A percentile compares a stretch with the other conserved stretches of the same genome.
Evolutionary conservation across 2,329 filamentous ascomycete species (phyloP).

Genomic region (Polychaeton citri): DNA sequence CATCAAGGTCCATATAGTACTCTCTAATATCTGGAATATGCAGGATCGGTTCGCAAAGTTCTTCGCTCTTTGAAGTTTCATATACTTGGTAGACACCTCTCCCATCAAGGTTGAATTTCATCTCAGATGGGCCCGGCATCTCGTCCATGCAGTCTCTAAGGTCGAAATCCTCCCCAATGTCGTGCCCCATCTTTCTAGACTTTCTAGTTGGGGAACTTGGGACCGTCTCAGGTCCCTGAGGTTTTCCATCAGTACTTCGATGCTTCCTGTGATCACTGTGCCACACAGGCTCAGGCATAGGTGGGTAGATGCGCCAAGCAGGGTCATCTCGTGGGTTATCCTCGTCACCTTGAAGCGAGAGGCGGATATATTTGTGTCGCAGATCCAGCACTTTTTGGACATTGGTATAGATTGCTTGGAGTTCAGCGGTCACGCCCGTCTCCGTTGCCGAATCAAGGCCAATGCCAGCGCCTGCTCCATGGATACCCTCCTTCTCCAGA

Average conservation of each 20-base stretch:
- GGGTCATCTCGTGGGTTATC: slow-evolving; percentile 82
- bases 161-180: slow-evolving; percentile 87
- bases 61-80: slow-evolving; percentile 49
- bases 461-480: slow-evolving; percentile 45
- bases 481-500: slow-evolving; percentile 40
- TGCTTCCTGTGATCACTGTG: slow-evolving; percentile 20
- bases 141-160: slow-evolving; percentile 59
- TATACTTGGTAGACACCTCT: slow-evolving; percentile 90
- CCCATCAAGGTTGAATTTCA: slow-evolving; percentile 67
- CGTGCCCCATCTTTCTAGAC: slow-evolving; percentile 71
- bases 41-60: slow-evolving; percentile 56
- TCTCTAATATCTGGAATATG: slow-evolving; percentile 85
- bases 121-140: slow-evolving; percentile 54
- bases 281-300: slow-evolving; percentile 87
- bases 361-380: slow-evolving; percentile 72
- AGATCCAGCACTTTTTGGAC: slow-evolving; percentile 82
- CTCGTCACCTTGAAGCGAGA: slow-evolving; percentile 67
- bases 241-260: slow-evolving; percentile 29
- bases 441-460: slow-evolving; percentile 58
- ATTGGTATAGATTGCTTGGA: slow-evolving; percentile 76
- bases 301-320: slow-evolving; percentile 79
- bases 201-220: slow-evolving; percentile 22
- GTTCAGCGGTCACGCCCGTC: slow-evolving; percentile 67
- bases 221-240: slow-evolving; percentile 21
- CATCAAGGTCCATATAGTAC: slow-evolving; percentile 89